These are phyloP conservation scores for Moricandia arvensis DNA, from an alignment of 345 rosid genomes.

Conservation along the genomic window DNA sequence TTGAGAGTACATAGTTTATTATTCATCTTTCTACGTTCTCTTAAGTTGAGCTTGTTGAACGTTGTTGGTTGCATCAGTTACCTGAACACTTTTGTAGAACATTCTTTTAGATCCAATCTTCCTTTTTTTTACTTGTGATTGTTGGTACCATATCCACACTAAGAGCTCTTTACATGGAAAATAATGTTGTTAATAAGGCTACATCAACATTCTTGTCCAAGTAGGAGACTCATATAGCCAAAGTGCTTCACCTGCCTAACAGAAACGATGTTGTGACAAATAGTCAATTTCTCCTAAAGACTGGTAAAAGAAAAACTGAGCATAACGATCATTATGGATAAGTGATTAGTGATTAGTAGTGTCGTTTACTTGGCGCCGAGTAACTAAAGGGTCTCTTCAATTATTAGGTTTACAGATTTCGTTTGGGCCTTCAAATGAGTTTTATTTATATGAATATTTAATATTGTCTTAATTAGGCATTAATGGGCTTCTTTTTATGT, in stretches of 20 bases:
- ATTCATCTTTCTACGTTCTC: not conserved
- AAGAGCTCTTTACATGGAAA: constrained; percentile 26
- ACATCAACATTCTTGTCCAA: constrained; percentile 43
- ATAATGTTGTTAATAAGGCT: not conserved
- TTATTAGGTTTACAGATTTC: too few species aligned
- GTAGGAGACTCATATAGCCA: constrained; percentile 59
- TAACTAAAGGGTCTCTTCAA: too few species aligned
- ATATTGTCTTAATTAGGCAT: too few species aligned
- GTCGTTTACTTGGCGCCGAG: too few species aligned
- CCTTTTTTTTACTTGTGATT: not conserved
- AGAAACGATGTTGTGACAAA: not conserved
- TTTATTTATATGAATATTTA: too few species aligned
- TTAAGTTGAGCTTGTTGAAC: constrained; percentile 8
- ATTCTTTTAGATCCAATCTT: not conserved
- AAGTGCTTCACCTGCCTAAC: constrained; percentile 51
- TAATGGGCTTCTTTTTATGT: too few species aligned
- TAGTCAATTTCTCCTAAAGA: not conserved
- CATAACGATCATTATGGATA: not conserved
- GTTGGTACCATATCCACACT: not conserved
- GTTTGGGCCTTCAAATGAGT: too few species aligned
- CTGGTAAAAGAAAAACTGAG: not conserved
- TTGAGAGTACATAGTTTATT: not conserved
- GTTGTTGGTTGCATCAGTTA: not conserved
- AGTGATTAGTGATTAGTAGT: too few species aligned
- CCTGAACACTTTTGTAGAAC: not conserved